These are phyloP conservation scores for Gastrolobium bilobum DNA, from an alignment of 306 rosid genomes.

Conservation along the genomic window DNA sequence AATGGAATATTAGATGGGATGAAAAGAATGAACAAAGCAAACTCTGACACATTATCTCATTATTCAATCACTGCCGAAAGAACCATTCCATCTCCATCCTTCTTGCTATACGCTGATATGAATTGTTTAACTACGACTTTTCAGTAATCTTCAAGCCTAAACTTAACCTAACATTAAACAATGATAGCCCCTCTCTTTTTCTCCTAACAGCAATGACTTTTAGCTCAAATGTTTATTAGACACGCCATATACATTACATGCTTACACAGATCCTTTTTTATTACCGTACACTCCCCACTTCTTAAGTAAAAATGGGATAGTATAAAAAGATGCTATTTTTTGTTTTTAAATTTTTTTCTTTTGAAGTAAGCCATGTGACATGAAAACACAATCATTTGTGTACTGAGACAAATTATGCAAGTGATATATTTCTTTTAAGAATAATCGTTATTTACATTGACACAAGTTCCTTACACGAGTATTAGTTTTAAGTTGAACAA, in stretches of 20 bases:
- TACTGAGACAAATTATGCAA: neutral
- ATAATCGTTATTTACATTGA: neutral
- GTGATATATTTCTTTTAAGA: neutral
- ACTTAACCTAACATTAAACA: constrained; percentile 51
- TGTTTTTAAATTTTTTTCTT: neutral
- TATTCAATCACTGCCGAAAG: constrained; percentile 29
- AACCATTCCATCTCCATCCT: constrained; percentile 9
- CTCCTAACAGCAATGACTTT: constrained; percentile 37
- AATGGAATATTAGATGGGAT: neutral
- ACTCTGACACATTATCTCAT: neutral
- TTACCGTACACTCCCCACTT: neutral
- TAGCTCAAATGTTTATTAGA: constrained; percentile 29
- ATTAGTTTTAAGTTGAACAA: neutral
- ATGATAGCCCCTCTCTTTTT: constrained; percentile 36
- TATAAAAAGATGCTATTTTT: neutral
- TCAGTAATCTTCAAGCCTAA: constrained; percentile 57
- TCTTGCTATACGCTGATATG: constrained; percentile 32
- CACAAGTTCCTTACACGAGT: neutral
- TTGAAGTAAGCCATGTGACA: neutral
- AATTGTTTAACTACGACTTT: constrained; percentile 49
- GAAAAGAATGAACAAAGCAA: constrained; percentile 16
- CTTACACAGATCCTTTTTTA: neutral
- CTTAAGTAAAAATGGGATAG: neutral
- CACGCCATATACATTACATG: neutral
- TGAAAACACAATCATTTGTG: neutral